These are phyloP conservation scores for Fraxinus nigra DNA, from an alignment of 305 asterid genomes.

Conservation along the genomic window DNA sequence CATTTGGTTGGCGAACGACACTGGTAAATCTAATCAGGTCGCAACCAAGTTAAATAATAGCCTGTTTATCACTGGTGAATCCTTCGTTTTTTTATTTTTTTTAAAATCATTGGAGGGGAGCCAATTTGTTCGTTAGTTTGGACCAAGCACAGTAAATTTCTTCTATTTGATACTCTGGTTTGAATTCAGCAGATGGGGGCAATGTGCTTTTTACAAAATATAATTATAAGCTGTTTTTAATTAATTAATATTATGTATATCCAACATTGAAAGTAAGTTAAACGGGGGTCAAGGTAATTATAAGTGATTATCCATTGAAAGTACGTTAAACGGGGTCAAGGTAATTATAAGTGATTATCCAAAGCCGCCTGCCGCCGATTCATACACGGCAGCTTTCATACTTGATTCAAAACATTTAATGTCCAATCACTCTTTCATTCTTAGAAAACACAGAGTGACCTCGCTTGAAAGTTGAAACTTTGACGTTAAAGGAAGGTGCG, in stretches of 20 bases:
- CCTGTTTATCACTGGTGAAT: background rate
- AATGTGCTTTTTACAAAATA: background rate
- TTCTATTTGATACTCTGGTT: background rate
- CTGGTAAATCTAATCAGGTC: background rate
- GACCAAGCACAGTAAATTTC: background rate
- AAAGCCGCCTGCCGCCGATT: background rate
- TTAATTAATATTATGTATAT: background rate
- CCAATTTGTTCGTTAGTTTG: background rate
- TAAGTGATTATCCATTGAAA: background rate
- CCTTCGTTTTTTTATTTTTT: background rate
- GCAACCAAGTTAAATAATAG: background rate
- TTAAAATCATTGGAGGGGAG: background rate
- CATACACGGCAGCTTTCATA: background rate
- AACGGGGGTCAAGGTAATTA: background rate
- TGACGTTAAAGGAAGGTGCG: background rate
- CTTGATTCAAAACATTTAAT: background rate
- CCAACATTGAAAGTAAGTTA: background rate
- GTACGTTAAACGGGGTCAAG: background rate
- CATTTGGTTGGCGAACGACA: background rate
- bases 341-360: background rate
- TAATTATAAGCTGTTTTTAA: background rate
- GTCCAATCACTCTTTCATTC: background rate
- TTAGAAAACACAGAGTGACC: background rate
- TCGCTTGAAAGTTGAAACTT: background rate
- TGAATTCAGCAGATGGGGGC: background rate